Base-by-base conservation (phyloP, 2,329 filamentous ascomycete genomes). In the Fusarium abutilonis region DNA sequence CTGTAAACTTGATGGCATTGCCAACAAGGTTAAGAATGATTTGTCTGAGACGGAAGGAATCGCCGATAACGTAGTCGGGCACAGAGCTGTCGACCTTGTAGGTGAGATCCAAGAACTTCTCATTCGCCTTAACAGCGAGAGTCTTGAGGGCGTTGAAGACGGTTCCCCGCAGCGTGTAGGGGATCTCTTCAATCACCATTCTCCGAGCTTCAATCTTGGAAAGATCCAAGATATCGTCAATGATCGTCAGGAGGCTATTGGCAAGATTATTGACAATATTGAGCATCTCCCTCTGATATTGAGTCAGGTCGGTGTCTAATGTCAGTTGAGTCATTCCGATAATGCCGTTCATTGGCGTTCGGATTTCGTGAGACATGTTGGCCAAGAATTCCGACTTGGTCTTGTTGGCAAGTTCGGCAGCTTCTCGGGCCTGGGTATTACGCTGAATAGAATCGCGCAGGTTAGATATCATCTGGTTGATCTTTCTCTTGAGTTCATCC, bases 381-480 rank as follows among this genome's bases (percentile, higher is more conserved):
- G 95, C 95, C 57, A 99, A 81, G 81, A 99, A 99, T 73, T 98
- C 95, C 9, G 94, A 97, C 74, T 99, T 99, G 38, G 94, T 98
- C 79, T 96, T 94, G 81, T 97, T 98, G 63, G 95, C 95, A 74
- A 97, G 81, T 75, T 99, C 95, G 71, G 95, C 95, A 42, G 94
- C 93, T 77, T 98, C 94, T 77, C 95, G 90, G 54, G 95, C 95
- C 66, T 93, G 92, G 4, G 93, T 97, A 75, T 98, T 99, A 75
- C 93, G 88, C 76, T 98, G 93, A 68, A 99, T 97, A 82, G 91
- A 96, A 78, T 98, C 95, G 68, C 94, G 84, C 62, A 99, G 80
- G 74, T 96, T 97, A 74, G 91, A 95, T 49, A 98, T 93, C 95
- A 99, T 99, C 80, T 96, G 92, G 75, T 98, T 99, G 84, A 99